Conservation (phyloP, 805 yeast species). For the Suhomyces sp. region DNA sequence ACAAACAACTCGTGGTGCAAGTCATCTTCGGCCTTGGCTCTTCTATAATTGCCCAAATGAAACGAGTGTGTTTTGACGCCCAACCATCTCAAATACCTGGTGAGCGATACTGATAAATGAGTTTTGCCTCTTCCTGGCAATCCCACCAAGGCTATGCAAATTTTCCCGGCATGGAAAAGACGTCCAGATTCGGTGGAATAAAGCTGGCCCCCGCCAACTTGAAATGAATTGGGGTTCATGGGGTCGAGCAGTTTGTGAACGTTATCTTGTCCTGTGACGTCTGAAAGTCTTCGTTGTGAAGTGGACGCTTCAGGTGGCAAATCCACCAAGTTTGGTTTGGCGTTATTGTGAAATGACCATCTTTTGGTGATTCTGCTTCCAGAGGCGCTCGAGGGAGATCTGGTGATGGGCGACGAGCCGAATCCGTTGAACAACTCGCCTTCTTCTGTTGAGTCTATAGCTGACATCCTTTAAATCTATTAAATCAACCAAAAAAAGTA, state of each 20-base stretch:
- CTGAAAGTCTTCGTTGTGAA: slow-evolving; percentile 36
- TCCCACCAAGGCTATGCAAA: slow-evolving; percentile 85
- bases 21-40: slow-evolving; percentile 49
- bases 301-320: slow-evolving; percentile 25
- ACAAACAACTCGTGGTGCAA: slow-evolving; percentile 69
- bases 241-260: slow-evolving; percentile 65
- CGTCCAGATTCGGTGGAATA: slow-evolving; percentile 91
- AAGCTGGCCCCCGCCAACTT: slow-evolving; percentile 59
- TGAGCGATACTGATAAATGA: slow-evolving; percentile 83
- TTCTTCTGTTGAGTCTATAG: slow-evolving; percentile 26
- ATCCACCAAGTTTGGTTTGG: slow-evolving; percentile 38
- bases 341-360: slow-evolving; percentile 41
- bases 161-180: slow-evolving; percentile 92
- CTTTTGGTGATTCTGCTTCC: slow-evolving; percentile 38
- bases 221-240: slow-evolving; percentile 55
- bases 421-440: slow-evolving; percentile 35
- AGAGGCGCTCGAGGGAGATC: slow-evolving; percentile 15
- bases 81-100: slow-evolving; percentile 91
- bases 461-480: slow-evolving; percentile 12
- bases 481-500: not conserved
- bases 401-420: slow-evolving; percentile 32
- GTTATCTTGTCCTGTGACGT: slow-evolving; percentile 45
- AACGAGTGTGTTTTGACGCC: slow-evolving; percentile 91
- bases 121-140: slow-evolving; percentile 97
- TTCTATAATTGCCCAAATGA: slow-evolving; percentile 88